Conservation (phyloP, 306 rosid species). For the Prunus kanzakura region DNA sequence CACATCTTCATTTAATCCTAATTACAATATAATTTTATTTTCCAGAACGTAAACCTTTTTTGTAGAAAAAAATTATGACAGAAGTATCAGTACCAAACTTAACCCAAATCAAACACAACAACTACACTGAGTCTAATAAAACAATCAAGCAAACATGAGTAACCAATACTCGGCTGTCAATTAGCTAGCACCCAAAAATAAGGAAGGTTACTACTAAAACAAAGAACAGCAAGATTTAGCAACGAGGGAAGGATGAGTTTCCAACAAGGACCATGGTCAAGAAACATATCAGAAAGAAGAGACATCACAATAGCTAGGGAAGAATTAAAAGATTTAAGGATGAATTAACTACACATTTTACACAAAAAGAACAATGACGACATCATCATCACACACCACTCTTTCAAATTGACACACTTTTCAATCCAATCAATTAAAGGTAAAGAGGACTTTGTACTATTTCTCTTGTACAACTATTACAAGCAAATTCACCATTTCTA, state of each 20-base stretch:
- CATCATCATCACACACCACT: background rate
- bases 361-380: background rate
- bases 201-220: background rate
- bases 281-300: background rate
- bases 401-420: background rate
- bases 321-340: background rate
- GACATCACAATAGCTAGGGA: background rate
- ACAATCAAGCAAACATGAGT: background rate
- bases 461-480: background rate
- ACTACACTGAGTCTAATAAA: background rate
- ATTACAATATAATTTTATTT: background rate
- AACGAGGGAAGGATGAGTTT: background rate
- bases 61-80: background rate
- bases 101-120: background rate
- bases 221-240: background rate
- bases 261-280: background rate
- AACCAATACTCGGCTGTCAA: background rate
- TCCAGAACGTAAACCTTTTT: background rate
- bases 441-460: background rate
- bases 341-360: background rate
- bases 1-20: background rate
- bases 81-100: background rate
- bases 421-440: background rate
- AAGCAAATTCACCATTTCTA: background rate
- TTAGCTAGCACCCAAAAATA: background rate